Evolutionary conservation across 352 stramenopile genomes (phyloP), one percentile per base, ranked within the genome.

Genomic region (Phytophthora citricola): DNA sequence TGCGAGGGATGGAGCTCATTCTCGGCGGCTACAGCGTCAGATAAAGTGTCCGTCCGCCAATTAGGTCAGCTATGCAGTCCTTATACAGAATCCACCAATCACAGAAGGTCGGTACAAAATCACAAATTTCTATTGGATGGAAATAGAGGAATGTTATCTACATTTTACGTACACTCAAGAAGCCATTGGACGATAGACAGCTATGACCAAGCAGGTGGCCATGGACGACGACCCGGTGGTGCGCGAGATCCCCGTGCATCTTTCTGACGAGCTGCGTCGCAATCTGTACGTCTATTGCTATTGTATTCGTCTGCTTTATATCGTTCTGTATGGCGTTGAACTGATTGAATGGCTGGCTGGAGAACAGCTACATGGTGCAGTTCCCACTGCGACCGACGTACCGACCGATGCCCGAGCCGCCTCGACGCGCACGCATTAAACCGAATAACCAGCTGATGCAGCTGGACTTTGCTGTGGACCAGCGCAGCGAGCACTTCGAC

Each of bases 171-270:
- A 36, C 31, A 36, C 31, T 9, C 31, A 36, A 14, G 40, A 41
- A 72, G 64, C 44, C 39, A 69, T 71, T 79, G 66, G 66, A 71
- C 58, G 47, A 60, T 62, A 65, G 49, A 24, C 45, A 20, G 29
- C 9, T 39, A 63, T 58, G 45, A 55, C 14, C 54, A 73, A 65
- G 64, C 36, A 62, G 41, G 36, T 45, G 56, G 11, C 36, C 14
- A 69, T 71, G 70, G 69, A 83, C 40, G 85, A 93, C 48, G 87
- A 95, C 70, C 87, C 87, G 39, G 73, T 95, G 31, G 84, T 95
- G 62, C 83, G 76, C 47, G 87, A 95, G 74, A 92, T 95, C 59
- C 85, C 87, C 38, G 85, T 95, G 66, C 87, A 95, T 67, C 80
- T 95, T 34, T 81, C 83, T 3, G 81, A 93, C 20, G 71, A 84